Conservation (phyloP, 2,329 filamentous ascomycete genomes). For the Fusarium secorum region DNA sequence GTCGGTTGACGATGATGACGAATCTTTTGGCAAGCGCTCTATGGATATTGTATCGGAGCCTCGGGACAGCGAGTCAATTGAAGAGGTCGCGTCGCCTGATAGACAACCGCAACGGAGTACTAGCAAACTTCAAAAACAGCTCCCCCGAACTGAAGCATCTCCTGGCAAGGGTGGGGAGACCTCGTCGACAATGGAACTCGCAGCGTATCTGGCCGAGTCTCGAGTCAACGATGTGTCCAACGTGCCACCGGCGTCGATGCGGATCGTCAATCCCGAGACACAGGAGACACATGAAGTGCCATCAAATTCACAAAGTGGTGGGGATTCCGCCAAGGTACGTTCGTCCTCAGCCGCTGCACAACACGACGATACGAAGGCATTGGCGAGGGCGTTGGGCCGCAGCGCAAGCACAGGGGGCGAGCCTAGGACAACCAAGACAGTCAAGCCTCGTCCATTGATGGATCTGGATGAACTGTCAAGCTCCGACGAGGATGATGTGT, state of each 20-base stretch:
- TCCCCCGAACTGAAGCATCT: conserved; percentile 59
- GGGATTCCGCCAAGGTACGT: conserved; percentile 44
- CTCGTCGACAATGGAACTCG: conserved; percentile 51
- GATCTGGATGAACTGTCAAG: conserved; percentile 77
- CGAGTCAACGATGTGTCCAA: conserved; percentile 62
- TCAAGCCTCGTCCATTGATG: conserved; percentile 64
- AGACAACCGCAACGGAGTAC: conserved; percentile 63
- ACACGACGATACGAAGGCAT: conserved; percentile 49
- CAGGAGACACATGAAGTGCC: conserved; percentile 52
- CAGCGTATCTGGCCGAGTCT: conserved; percentile 53
- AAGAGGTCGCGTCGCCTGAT: conserved; percentile 58
- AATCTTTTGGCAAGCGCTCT: conserved; percentile 68
- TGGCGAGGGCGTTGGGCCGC: conserved; percentile 36
- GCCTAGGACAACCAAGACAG: conserved; percentile 59
- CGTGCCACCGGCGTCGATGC: conserved; percentile 65
- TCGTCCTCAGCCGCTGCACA: conserved; percentile 47
- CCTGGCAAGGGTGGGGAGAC: conserved; percentile 52
- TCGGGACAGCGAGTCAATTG: conserved; percentile 53
- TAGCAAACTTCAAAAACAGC: conserved; percentile 76
- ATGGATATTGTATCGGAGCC: conserved; percentile 61
- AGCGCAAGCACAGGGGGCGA: conserved; percentile 52
- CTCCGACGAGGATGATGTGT: conserved; percentile 55
- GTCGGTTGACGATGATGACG: conserved; percentile 64
- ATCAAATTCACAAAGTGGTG: conserved; percentile 43
- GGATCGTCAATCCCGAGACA: conserved; percentile 64